Evolutionary conservation across 2,329 filamentous ascomycete genomes (phyloP), one percentile per base, ranked within the genome.

Genomic region (Alternaria conjuncta): DNA sequence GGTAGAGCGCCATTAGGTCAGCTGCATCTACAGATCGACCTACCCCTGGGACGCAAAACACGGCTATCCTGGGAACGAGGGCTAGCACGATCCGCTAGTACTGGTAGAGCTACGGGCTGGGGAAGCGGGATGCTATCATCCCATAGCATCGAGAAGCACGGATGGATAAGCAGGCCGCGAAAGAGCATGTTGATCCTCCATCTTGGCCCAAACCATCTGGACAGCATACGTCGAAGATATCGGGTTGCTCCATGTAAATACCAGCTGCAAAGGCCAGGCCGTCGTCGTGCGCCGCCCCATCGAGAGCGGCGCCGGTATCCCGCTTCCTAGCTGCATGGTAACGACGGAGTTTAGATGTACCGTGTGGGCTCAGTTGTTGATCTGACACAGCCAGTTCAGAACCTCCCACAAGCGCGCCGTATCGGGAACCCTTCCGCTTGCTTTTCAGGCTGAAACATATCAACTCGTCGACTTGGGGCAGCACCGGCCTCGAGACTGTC

Each of bases 401-500:
- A 53, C 49, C 49, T 53, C 49, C n/a, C 49, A 50, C 60, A 49
- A 50, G 45, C 60, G 54, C 20, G 26, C 43, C 57, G 57, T 59
- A 59, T 59, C 57, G 57, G 57, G 46, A 36, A 51, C 49, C 28
- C 41, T 21, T 49, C 60, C 55, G 45, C 60, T 43, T 58, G 58
- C 58, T 44, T 53, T 49, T 49, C 58, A 61, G 58, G 51, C 58
- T 61, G 58, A 61, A 61, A 61, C 58, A 32, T 18, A 55, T 51
- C 32, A 51, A 12, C 36, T 60, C 57, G 43, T 43, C 51, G 41
- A 60, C 41, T 36, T 26, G 49, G 50, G 43, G 21, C 51, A 55
- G 21, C 44, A 50, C 50, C 28, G 28, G 21, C 32, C 51, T 44
- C 44, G 44, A 43, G 47, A 43, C 20, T 26, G 60, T 32, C 50